A percentile compares a stretch with the other conserved stretches of the same genome.
Evolutionary conservation across 306 rosid genomes (phyloP).

Genomic region (Acacia crassicarpa): DNA sequence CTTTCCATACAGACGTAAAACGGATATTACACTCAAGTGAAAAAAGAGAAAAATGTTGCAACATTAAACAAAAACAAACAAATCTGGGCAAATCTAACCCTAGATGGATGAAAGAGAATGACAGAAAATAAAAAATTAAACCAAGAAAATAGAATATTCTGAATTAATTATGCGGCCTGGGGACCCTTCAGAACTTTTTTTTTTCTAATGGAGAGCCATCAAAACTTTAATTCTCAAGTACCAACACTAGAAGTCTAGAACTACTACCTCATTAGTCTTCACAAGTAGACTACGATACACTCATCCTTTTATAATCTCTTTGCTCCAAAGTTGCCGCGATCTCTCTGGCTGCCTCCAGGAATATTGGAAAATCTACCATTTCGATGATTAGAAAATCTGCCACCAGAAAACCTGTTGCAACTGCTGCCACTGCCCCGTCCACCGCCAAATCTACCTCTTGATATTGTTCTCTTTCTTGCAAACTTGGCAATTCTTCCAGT

Average conservation of each 20-base stretch:
- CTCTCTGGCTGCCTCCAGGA: slow-evolving; percentile 45
- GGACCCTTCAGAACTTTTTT: no score
- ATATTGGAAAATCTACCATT: no score
- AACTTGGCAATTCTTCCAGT: not conserved
- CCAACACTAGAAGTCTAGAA: no score
- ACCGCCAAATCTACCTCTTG: slow-evolving; percentile 21
- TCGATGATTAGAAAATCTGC: slow-evolving; percentile 46
- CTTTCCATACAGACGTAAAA: not conserved
- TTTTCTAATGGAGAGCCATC: not conserved
- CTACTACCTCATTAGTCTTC: no score
- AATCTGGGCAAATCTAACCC: not conserved
- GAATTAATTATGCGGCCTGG: not conserved
- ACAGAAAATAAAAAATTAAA: not conserved
- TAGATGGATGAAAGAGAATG: not conserved
- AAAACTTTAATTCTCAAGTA: not conserved
- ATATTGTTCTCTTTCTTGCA: not conserved
- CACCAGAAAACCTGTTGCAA: slow-evolving; percentile 35
- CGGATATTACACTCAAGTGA: slow-evolving; percentile 18
- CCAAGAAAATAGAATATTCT: not conserved
- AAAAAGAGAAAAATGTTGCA: slow-evolving; percentile 5
- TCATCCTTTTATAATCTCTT: slow-evolving; percentile 44
- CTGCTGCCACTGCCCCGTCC: slow-evolving; percentile 45
- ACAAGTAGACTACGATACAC: no score
- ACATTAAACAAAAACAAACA: not conserved
- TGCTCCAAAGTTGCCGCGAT: slow-evolving; percentile 38